Base-by-base conservation (phyloP, 129 eudicot genomes). In the Centella asiatica region DNA sequence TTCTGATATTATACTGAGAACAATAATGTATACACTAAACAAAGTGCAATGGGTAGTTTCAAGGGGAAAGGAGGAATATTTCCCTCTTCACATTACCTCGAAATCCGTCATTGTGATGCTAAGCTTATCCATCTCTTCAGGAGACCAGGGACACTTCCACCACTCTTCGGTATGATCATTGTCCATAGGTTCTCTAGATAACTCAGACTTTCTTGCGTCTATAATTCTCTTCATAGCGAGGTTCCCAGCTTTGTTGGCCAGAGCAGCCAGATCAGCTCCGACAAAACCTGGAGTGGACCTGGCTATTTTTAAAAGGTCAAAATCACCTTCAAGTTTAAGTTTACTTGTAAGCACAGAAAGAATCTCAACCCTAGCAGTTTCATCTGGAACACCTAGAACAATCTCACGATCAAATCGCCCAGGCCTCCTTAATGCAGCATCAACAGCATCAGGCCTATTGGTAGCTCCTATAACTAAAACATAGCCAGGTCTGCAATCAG, bases 381-480 rank as follows among this genome's bases (percentile, higher is more conserved):
- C 98, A 71, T 92, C 80, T 0, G 98, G 98, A 71, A 92, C 84
- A 47, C 95, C 95, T 61, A 92, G 68, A 29, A 61, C 32, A 59
- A 92, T 84, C 75, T 92, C 98, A 17, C 44, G 63, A 58, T 58
- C 63, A 72, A 92, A 87, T 25, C 98, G 74, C 25, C 98, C 98
- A 9, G 94, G 88, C 66, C 98, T 80, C 76, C 98, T 80, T 66
- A 92, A 67, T 17, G 98, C 98, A 34, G 90, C 83, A 72, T 92
- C 98, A 64, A 92, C 83, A 27, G 96, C 94, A 67, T 92, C 98
- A 18, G 96, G 98, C 69, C 95, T 87, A 47, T 92, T 92, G 46
- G 98, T 92, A 34, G 98, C 96, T 51, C 98, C 98, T 51, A 92
- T 87, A 2, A 87, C 90, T 18, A 92, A 78, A 25, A 92, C 87